Conservation (phyloP, 2,329 filamentous ascomycete species). For the Macrophomina phaseolina region DNA sequence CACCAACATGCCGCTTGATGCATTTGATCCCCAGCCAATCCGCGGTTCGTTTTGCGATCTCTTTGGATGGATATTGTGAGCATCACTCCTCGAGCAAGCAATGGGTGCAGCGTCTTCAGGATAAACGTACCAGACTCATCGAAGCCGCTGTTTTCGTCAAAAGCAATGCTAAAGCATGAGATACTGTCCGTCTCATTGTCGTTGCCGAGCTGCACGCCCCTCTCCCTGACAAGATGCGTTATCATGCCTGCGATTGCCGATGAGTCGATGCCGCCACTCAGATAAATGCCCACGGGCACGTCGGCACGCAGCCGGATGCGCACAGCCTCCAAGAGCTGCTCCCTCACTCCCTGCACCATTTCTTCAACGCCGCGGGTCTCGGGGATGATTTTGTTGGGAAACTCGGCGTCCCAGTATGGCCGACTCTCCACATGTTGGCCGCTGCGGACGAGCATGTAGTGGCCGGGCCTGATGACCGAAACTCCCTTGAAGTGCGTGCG, state of each 20-base stretch:
- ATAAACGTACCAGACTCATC: conserved; percentile 48
- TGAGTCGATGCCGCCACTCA: conserved; percentile 62
- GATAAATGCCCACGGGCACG: conserved; percentile 60
- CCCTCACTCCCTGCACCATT: conserved; percentile 54
- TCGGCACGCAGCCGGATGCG: conserved; percentile 59
- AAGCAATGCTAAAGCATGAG: conserved; percentile 57
- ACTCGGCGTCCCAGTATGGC: conserved; percentile 58
- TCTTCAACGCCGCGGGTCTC: conserved; percentile 54
- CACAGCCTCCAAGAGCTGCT: conserved; percentile 56
- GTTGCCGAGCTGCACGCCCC: conserved; percentile 51
- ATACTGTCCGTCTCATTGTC: conserved; percentile 41
- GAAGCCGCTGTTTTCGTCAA: conserved; percentile 54
- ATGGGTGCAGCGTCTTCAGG: neutral
- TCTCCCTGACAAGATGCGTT: conserved; percentile 53
- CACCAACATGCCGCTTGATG: conserved; percentile 48
- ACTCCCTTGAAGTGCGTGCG: conserved; percentile 57
- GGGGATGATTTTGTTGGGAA: conserved; percentile 53
- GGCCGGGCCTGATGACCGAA: conserved; percentile 47
- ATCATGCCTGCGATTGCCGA: conserved; percentile 61
- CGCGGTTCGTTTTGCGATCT: conserved; percentile 51
- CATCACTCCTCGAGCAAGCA: neutral
- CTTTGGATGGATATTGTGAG: conserved; percentile 32
- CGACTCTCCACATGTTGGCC: conserved; percentile 33
- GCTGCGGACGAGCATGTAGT: conserved; percentile 44
- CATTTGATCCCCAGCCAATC: conserved; percentile 52